These are phyloP conservation scores for Colletotrichum eleusines DNA, from an alignment of 2,329 filamentous ascomycete species.

Conservation along the genomic window DNA sequence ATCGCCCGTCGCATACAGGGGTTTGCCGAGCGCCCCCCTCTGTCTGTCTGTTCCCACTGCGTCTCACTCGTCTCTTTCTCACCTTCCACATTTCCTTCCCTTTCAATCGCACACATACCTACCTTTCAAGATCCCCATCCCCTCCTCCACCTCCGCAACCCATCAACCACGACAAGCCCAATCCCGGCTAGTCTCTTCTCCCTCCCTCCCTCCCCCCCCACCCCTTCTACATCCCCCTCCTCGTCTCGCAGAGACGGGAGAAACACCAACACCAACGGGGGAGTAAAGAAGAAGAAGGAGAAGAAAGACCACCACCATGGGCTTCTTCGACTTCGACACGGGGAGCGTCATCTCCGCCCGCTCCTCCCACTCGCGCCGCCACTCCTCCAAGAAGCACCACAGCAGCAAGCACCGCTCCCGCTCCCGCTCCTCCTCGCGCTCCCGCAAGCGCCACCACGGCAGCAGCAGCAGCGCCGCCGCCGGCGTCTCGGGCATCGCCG, in stretches of 20 bases:
- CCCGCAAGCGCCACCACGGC: conserved; percentile 48
- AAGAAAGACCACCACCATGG: conserved; percentile 20
- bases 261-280: not conserved
- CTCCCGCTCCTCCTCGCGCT: conserved; percentile 56
- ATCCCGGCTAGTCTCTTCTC: conserved; percentile 2
- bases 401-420: conserved; percentile 54
- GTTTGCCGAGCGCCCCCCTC: not conserved
- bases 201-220: not conserved
- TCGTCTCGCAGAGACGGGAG: conserved; percentile 1
- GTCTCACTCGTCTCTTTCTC: conserved; percentile 3
- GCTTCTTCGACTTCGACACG: conserved; percentile 42
- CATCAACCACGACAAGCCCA: not conserved
- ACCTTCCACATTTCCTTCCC: not conserved
- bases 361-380: conserved; percentile 41
- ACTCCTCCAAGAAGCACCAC: conserved; percentile 37
- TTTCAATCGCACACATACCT: not conserved
- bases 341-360: conserved; percentile 40
- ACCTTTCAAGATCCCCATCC: not conserved
- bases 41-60: not conserved
- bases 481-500: conserved; percentile 53
- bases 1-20: conserved; percentile 18
- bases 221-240: not conserved
- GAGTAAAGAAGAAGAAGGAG: not conserved
- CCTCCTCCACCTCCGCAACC: conserved; percentile 4
- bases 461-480: conserved; percentile 34